Evolutionary conservation across 805 yeast species (phyloP), one percentile per base, ranked within the genome.

Genomic region (Cyberlindnera meyerae): DNA sequence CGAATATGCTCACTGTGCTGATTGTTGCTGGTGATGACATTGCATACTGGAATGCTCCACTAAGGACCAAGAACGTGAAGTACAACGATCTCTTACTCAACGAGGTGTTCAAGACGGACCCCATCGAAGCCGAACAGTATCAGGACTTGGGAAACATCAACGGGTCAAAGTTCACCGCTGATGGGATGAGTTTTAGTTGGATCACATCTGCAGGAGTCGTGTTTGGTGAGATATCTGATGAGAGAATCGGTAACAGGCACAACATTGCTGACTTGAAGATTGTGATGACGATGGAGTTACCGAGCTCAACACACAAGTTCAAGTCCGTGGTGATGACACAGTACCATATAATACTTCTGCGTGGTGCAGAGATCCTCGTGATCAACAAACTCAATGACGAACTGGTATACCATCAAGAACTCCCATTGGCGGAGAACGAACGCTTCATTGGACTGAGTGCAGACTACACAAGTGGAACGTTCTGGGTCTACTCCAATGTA

Each of bases 401-500:
- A 31, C 51, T 69, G 5, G 73, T 71, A 2, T 68, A 58, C 34
- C 62, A 66, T 26, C 68, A 68, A 27, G 53, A 63, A 2, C 54
- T 75, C 4, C 67, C 60, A 28, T 48, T 39, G 36, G 52, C 51
- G 17, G 55, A 55, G 5, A 54, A 53, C 29, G 73, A 68, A 31
- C 49, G 55, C 18, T 52, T 71, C 31, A 38, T 67, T 6, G 81
- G 81, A 0, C 52, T 77, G 5, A 51, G 70, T 3, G 65, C 68
- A 2, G 94, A 83, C 49, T 58, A 60, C 34, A 41, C 57, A 4
- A 59, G 60, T 29, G 53, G 66, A 1, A 84, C 97, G 0, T 83
- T 66, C 48, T 93, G 98, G 98, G 58, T 83, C 4, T 85, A 66
- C 49, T 75, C 93, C 0, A 58, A 63, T 11, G 52, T 61, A 5